Base-by-base conservation (phyloP, 2,329 filamentous ascomycete species). In the Seiridium cupressi region DNA sequence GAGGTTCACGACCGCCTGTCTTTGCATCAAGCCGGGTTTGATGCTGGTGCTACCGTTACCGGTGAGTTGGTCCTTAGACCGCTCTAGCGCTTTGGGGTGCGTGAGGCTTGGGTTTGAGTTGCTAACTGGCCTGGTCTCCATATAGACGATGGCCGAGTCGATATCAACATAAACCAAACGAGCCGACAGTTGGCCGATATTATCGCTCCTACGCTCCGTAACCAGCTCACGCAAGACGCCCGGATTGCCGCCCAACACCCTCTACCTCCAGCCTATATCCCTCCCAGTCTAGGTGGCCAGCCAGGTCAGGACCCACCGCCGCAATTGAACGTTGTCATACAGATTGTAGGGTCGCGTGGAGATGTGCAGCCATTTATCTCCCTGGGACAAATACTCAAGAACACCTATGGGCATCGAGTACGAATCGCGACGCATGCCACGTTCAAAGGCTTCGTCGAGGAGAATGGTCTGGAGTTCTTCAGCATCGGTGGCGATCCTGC, bases 101-200 rank as follows among this genome's bases (percentile, higher is more conserved):
- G 11, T 36, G 10, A 5, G 9, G 2, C 13, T 5, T 48, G 40
- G 9, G 34, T 35, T 10, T 44, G 5, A 68, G 51, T 18, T 18
- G 7, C 53, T 55, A 44, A 53, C 13, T 53, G 5, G 18, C 10
- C 13, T 40, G 10, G 9, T 36, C 11, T 46, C 67, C 26, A n/a
- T 35, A 31, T 57, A 87, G 90, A 85, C 62, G 89, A 93, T 76
- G 91, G 91, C 32, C 86, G 92, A 69, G 82, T 95, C 67, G 87
- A 92, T 69, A 92, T 95, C 76, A 88, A 87, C 63, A 91, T 95
- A 75, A 87, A 89, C 69, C 88, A 92, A 71, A 88, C 86, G 65
- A 87, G 83, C 65, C 77, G 81, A 58, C 84, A 84, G 58, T 78
- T 94, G 3, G 86, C 89, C 2, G 84, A 87, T 61, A 78, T 93